Percentiles rank a stretch among this genome's conserved stretches.
phyloP scores from a whole-genome alignment of 371 early-diverging fungal genomes.

The Zancudomyces culisetae region DNA sequence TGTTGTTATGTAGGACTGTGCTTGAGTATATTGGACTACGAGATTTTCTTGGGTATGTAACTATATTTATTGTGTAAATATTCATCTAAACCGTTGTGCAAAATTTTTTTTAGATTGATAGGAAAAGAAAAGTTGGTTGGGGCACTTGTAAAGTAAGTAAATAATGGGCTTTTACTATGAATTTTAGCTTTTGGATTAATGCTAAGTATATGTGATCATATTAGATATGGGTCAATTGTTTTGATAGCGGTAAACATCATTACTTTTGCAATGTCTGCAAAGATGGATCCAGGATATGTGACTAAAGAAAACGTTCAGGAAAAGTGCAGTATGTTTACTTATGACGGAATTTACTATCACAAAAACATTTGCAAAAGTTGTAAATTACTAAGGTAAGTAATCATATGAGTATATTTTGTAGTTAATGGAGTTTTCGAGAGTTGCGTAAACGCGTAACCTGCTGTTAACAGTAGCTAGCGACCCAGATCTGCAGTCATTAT shows the following conservation, averaged over 20 bases:
- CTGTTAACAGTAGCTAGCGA: too few species aligned
- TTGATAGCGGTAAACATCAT: neutral
- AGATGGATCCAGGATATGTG: constrained; percentile 3
- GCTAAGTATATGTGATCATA: constrained; percentile 6
- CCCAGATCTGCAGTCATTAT: too few species aligned
- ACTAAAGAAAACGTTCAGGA: neutral
- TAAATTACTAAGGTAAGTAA: constrained; percentile 1
- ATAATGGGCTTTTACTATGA: constrained; percentile 11
- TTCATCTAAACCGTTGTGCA: neutral
- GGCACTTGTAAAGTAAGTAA: constrained; percentile 9
- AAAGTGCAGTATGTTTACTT: neutral
- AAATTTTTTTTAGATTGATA: neutral
- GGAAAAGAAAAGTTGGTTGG: neutral
- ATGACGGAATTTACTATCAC: constrained; percentile 1
- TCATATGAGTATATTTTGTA: neutral
- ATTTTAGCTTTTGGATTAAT: constrained; percentile 7
- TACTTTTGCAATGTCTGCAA: neutral
- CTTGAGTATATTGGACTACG: neutral
- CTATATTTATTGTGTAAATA: neutral
- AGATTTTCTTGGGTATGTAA: neutral
- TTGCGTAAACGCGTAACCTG: too few species aligned
- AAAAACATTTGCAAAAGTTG: constrained; percentile 2
- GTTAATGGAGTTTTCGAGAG: neutral
- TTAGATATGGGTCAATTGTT: constrained; percentile 3
- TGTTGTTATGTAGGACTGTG: neutral